phyloP scores from a whole-genome alignment of 805 yeast genomes.

The Pichia exigua region DNA sequence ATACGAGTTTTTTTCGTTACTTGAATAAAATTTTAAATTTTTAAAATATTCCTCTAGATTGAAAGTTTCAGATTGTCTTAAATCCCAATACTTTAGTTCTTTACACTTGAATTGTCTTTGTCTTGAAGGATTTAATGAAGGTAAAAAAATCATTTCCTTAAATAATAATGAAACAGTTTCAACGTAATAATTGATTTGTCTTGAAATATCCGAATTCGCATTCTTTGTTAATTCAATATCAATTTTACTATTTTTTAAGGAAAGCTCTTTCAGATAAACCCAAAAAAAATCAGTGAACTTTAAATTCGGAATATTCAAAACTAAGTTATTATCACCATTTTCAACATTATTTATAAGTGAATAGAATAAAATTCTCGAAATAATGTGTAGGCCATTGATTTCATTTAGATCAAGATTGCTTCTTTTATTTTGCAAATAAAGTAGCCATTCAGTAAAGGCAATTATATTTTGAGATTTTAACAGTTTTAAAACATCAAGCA shows the following conservation, averaged over 20 bases:
- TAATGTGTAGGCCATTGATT: slow-evolving; percentile 32
- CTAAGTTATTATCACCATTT: slow-evolving; percentile 27
- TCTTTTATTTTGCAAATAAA: slow-evolving; percentile 22
- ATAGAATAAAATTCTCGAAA: slow-evolving; percentile 60
- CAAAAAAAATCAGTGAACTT: slow-evolving; percentile 31
- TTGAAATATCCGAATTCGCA: slow-evolving; percentile 37
- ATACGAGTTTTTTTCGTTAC: slow-evolving; percentile 25
- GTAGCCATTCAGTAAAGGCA: slow-evolving; percentile 22
- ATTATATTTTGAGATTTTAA: slow-evolving; percentile 22
- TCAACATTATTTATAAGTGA: slow-evolving; percentile 37
- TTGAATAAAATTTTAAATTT: slow-evolving; percentile 14
- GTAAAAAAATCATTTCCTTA: slow-evolving; percentile 4
- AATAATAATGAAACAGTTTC: slow-evolving; percentile 6
- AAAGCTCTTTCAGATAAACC: slow-evolving; percentile 19
- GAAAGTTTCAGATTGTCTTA: slow-evolving; percentile 71
- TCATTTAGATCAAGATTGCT: slow-evolving; percentile 22
- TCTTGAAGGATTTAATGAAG: slow-evolving; percentile 64
- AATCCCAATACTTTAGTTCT: slow-evolving; percentile 58
- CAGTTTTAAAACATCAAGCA: slow-evolving; percentile 29
- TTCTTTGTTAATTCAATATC: slow-evolving; percentile 20
- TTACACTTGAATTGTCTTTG: slow-evolving; percentile 69
- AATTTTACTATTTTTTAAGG: slow-evolving; percentile 20
- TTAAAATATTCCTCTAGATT: slow-evolving; percentile 39
- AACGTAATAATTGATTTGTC: slow-evolving; percentile 26
- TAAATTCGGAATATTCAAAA: slow-evolving; percentile 40